phyloP scores from a whole-genome alignment of 148 eudicot genomes.

The Salicornia ramosissima region DNA sequence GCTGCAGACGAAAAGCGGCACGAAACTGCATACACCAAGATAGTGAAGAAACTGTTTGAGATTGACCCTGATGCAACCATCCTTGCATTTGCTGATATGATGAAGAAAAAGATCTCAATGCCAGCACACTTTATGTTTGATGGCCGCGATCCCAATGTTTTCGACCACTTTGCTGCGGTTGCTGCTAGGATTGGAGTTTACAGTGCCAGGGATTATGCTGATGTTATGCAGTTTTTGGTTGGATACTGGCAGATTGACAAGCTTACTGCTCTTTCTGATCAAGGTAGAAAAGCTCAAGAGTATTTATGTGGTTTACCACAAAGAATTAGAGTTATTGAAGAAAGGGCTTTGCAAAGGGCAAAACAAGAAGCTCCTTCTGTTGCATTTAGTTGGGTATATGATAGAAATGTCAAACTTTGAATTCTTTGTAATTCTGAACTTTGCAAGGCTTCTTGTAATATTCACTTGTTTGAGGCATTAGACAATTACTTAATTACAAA shows the following conservation, averaged over 20 bases:
- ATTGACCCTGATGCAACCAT: conserved; percentile 56
- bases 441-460: neutral
- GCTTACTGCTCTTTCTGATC: conserved; percentile 39
- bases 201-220: conserved; percentile 53
- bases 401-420: conserved; percentile 37
- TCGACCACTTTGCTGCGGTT: conserved; percentile 53
- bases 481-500: too few species aligned
- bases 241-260: conserved; percentile 36
- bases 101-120: conserved; percentile 65
- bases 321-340: conserved; percentile 41
- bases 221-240: conserved; percentile 49
- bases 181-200: conserved; percentile 59
- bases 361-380: conserved; percentile 30
- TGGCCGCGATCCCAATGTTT: conserved; percentile 46
- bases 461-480: neutral
- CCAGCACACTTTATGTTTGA: conserved; percentile 67
- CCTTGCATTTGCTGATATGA: conserved; percentile 59
- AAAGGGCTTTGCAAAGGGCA: conserved; percentile 42
- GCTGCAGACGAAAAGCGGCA: conserved; percentile 71
- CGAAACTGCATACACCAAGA: conserved; percentile 59
- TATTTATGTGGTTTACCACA: conserved; percentile 44
- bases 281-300: conserved; percentile 31
- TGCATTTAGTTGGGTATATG: conserved; percentile 53
- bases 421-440: neutral
- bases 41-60: conserved; percentile 60